Percentiles rank a stretch among this genome's conserved stretches.
phyloP scores from a whole-genome alignment of 2,329 filamentous ascomycete species.

The Talaromyces sp. region DNA sequence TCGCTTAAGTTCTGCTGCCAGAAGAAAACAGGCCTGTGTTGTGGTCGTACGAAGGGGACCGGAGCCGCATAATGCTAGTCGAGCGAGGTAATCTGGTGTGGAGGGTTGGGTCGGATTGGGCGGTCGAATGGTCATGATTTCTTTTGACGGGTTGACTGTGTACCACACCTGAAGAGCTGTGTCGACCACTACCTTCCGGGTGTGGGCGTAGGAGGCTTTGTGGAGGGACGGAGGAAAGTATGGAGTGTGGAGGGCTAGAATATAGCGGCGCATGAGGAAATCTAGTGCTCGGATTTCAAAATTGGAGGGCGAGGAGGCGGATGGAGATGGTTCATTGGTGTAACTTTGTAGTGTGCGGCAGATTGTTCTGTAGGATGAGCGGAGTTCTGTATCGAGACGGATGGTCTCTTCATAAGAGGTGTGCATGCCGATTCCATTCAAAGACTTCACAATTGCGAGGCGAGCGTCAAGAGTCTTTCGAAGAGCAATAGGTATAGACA shows the following conservation, averaged over 20 bases:
- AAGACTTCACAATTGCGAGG: slow-evolving; percentile 34
- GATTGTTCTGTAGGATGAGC: slow-evolving; percentile 48
- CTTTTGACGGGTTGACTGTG: slow-evolving; percentile 36
- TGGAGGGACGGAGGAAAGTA: slow-evolving; percentile 26
- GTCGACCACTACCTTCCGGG: slow-evolving; percentile 54
- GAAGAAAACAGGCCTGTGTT: slow-evolving; percentile 24
- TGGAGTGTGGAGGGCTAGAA: slow-evolving; percentile 34
- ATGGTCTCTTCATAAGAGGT: slow-evolving; percentile 28
- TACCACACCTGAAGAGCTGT: slow-evolving; percentile 53
- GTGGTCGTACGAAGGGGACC: slow-evolving; percentile 28
- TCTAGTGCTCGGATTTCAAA: slow-evolving; percentile 22
- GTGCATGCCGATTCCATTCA: slow-evolving; percentile 29
- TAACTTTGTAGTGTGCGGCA: slow-evolving; percentile 30
- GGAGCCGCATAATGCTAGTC: slow-evolving; percentile 43
- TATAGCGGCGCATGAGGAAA: slow-evolving; percentile 31
- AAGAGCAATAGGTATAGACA: slow-evolving; percentile 40
- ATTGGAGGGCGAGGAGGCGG: neutral
- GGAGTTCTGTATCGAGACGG: slow-evolving; percentile 47
- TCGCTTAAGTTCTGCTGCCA: slow-evolving; percentile 29
- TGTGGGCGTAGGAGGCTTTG: slow-evolving; percentile 48
- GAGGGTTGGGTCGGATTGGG: neutral
- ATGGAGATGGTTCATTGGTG: neutral
- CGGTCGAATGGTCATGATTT: neutral
- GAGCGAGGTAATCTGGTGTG: slow-evolving; percentile 34
- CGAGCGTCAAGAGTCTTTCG: slow-evolving; percentile 41